Conservation (phyloP, 257 asterid species). For the Forsythia viridissima region DNA sequence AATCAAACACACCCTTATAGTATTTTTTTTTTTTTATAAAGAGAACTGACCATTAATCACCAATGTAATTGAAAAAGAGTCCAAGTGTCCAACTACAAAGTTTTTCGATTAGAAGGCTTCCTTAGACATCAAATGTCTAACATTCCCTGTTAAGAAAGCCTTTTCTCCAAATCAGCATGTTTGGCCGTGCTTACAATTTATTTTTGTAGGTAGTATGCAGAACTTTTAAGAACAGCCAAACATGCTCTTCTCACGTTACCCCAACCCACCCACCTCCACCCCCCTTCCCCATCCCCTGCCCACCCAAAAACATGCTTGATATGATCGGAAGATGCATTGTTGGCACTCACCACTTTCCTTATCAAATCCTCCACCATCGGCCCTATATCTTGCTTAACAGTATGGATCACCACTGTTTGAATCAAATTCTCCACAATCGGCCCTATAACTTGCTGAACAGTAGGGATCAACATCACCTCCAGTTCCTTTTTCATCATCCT, state of each 20-base stretch:
- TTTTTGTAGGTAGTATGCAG: no score
- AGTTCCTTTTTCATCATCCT: conserved; percentile 3
- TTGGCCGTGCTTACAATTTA: background rate
- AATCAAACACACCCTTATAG: no score
- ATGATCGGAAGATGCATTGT: background rate
- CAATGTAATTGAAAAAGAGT: background rate
- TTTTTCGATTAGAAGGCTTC: background rate
- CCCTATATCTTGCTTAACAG: no score
- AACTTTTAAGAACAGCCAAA: background rate
- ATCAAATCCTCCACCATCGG: no score
- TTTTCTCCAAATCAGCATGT: no score
- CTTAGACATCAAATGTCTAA: no score
- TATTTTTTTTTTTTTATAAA: no score
- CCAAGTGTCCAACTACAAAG: background rate
- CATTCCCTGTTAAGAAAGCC: no score
- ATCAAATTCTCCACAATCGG: background rate
- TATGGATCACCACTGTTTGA: background rate
- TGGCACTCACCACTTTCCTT: background rate
- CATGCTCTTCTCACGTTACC: background rate
- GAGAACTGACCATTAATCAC: background rate
- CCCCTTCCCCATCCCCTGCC: background rate
- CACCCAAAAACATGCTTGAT: background rate
- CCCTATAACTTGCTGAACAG: background rate
- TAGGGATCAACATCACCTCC: conserved; percentile 8
- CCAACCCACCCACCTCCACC: background rate